These are phyloP conservation scores for Microcyclosporella mali DNA, from an alignment of 2,329 filamentous ascomycete species.

Conservation along the genomic window DNA sequence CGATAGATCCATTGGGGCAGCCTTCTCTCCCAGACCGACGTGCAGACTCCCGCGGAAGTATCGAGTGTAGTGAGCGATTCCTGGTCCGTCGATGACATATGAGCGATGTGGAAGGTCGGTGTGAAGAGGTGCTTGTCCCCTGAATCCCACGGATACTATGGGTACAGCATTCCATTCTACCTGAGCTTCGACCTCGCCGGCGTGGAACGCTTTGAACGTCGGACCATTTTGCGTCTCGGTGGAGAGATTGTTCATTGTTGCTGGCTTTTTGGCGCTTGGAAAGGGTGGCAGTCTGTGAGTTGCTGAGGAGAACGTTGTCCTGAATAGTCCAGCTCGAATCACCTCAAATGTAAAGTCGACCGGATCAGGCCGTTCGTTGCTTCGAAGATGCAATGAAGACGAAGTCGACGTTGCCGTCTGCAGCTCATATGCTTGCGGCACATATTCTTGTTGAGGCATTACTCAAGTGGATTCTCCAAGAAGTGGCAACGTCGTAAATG, in stretches of 20 bases:
- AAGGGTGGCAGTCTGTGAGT: slow-evolving; percentile 60
- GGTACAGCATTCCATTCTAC: slow-evolving; percentile 56
- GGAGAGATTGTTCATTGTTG: slow-evolving; percentile 5
- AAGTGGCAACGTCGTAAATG: too few species aligned
- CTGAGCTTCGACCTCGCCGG: slow-evolving; percentile 47
- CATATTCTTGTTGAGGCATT: slow-evolving; percentile 47
- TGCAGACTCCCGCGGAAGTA: slow-evolving; percentile 60
- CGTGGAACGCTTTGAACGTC: slow-evolving; percentile 31
- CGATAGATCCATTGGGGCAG: slow-evolving; percentile 65
- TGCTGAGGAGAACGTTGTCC: slow-evolving; percentile 59
- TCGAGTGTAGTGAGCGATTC: slow-evolving; percentile 58
- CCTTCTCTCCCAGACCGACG: slow-evolving; percentile 65
- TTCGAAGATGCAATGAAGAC: slow-evolving; percentile 39
- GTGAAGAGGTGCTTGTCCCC: slow-evolving; percentile 50
- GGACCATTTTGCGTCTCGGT: slow-evolving; percentile 23
- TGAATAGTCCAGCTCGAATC: slow-evolving; percentile 57
- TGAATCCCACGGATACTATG: slow-evolving; percentile 51
- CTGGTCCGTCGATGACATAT: slow-evolving; percentile 56
- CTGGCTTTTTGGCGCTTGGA: slow-evolving; percentile 51
- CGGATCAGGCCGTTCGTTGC: slow-evolving; percentile 33
- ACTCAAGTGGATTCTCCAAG: background rate
- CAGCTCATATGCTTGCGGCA: slow-evolving; percentile 34
- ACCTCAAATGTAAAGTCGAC: slow-evolving; percentile 60
- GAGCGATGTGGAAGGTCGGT: slow-evolving; percentile 59
- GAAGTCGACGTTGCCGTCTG: slow-evolving; percentile 22